Evolutionary conservation across 352 stramenopile genomes (phyloP).

Genomic region (Phytophthora kernoviae): DNA sequence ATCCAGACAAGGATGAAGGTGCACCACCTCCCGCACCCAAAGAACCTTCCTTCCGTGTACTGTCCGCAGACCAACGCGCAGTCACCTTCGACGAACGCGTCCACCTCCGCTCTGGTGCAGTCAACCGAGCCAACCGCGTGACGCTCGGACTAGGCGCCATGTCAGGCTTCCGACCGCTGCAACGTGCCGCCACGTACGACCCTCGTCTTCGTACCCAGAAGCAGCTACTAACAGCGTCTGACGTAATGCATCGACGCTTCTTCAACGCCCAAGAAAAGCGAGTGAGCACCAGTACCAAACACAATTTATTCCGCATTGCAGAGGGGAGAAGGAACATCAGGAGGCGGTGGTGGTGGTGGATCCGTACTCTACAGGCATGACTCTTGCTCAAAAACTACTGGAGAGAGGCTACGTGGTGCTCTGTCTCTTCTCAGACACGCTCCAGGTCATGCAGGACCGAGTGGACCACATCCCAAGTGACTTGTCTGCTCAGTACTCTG

Average conservation of each 20-base stretch:
- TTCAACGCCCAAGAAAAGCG: slow-evolving; percentile 84
- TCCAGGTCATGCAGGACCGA: slow-evolving; percentile 73
- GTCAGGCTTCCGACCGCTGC: slow-evolving; percentile 73
- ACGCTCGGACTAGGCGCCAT: slow-evolving; percentile 57
- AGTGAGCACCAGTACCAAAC: slow-evolving; percentile 35
- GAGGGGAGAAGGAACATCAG: slow-evolving; percentile 38
- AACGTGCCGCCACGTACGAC: slow-evolving; percentile 82
- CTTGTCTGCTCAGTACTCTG: slow-evolving; percentile 56
- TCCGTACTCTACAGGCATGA: slow-evolving; percentile 94
- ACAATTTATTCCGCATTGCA: slow-evolving; percentile 66
- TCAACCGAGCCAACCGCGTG: slow-evolving; percentile 34
- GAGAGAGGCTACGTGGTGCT: slow-evolving; percentile 86
- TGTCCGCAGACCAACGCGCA: slow-evolving; percentile 75
- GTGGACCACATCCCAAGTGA: slow-evolving; percentile 67
- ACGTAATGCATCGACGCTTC: slow-evolving; percentile 81
- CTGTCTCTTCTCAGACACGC: slow-evolving; percentile 81
- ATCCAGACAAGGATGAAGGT: no score
- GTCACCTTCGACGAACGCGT: slow-evolving; percentile 86
- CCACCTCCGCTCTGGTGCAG: slow-evolving; percentile 43
- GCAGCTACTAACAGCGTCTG: slow-evolving; percentile 67
- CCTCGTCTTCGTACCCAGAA: slow-evolving; percentile 65
- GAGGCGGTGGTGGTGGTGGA: slow-evolving; percentile 94
- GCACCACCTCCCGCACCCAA: background rate
- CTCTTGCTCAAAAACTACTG: slow-evolving; percentile 89
- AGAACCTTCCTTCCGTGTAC: slow-evolving; percentile 52